Base-by-base conservation (phyloP, 345 rosid species). In the Syzygium oleosum region DNA sequence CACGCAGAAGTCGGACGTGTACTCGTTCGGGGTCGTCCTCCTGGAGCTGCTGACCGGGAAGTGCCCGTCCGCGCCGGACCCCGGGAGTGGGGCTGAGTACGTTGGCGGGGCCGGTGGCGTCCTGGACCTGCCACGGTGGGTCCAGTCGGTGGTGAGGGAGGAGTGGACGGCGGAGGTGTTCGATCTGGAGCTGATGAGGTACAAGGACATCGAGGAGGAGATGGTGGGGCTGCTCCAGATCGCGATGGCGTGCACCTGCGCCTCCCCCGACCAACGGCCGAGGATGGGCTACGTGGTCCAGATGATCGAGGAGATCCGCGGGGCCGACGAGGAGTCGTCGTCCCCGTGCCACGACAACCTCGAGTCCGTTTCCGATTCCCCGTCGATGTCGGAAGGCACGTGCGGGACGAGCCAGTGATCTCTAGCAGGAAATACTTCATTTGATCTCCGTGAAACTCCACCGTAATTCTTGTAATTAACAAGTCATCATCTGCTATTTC, bases 161-260 rank as follows among this genome's bases (percentile, higher is more conserved):
- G 99, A 97, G 90, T 97, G 99, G 99, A 96, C 99, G 14, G 99
- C 99, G 1, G 99, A 96, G 91, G 99, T 97, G 5, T 95, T 97
- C 68, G 99, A 95, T 23, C 95, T 95, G 86, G 99, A 97, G 92
- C 88, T 97, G 43, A 97, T 97, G 98, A 91, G 98, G 87, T 94
- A 95, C 63, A 97, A 95, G 68, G 96, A 94, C 94, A 95, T 96
- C 21, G 99, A 97, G 87, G 99, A 97, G 89, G 99, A 96, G 90
- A 97, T 97, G 99, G 99, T 97, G 78, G 99, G 96, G 90, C 89
- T 97, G 89, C 89, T 97, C 84, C 99, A 97, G 85, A 95, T 96
- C 7, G 99, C 99, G 5, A 94, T 96, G 99, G 90, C 96, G 3
- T 97, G 99, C 87, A 98, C 97, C 6, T 92, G 98, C 0, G 95